These are phyloP conservation scores for Quercus suber DNA, from an alignment of 306 rosid genomes.

Conservation along the genomic window DNA sequence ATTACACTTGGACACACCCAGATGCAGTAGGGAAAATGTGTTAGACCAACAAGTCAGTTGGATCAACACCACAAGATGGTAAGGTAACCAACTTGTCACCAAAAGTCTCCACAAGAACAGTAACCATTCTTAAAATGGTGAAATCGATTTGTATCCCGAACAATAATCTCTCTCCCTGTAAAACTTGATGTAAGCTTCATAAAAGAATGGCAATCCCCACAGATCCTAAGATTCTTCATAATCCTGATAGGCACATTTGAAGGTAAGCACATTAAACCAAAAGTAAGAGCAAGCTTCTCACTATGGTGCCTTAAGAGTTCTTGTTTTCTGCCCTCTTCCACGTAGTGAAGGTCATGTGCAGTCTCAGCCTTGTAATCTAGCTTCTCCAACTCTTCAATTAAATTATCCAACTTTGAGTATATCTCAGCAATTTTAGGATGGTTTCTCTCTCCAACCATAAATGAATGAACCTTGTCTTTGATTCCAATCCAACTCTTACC, in stretches of 20 bases:
- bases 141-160: constrained; percentile 77
- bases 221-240: constrained; percentile 89
- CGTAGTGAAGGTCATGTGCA: constrained; percentile 59
- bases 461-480: constrained; percentile 62
- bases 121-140: constrained; percentile 66
- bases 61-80: background rate
- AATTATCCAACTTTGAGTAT: constrained; percentile 51
- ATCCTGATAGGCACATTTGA: constrained; percentile 62
- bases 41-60: background rate
- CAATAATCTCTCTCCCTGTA: constrained; percentile 54
- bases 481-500: constrained; percentile 90
- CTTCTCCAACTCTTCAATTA: constrained; percentile 60
- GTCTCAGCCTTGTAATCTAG: constrained; percentile 55
- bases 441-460: constrained; percentile 72
- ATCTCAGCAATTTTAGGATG: constrained; percentile 57
- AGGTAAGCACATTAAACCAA: constrained; percentile 75
- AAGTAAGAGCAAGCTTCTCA: constrained; percentile 79
- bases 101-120: constrained; percentile 71
- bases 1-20: background rate
- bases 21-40: background rate
- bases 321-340: constrained; percentile 64
- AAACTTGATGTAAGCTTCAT: constrained; percentile 63
- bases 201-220: constrained; percentile 87
- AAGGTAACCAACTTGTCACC: constrained; percentile 42
- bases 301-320: constrained; percentile 77